Conservation (phyloP, 495 filamentous ascomycete genomes). For the Viridothelium virens region DNA sequence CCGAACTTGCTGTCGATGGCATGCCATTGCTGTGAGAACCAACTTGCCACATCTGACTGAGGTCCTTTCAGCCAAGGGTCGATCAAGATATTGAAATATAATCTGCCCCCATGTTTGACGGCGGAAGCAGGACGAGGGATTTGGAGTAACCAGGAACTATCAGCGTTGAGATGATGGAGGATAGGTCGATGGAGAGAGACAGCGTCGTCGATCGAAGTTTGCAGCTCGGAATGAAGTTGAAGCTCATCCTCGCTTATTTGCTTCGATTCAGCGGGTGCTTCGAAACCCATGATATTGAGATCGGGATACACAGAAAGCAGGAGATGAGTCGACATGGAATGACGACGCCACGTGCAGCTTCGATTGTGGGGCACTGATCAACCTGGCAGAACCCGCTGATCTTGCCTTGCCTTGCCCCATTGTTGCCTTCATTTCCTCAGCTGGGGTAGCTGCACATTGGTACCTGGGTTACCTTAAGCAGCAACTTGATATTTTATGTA, state of each 20-base stretch:
- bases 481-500: no score
- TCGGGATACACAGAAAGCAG: neutral
- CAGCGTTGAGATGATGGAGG: conserved; percentile 51
- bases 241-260: neutral
- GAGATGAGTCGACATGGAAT: neutral
- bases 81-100: conserved; percentile 48
- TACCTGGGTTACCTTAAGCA: no score
- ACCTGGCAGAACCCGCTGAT: neutral
- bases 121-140: conserved; percentile 41
- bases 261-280: conserved; percentile 15
- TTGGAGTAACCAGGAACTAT: conserved; percentile 51
- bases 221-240: conserved; percentile 36
- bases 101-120: conserved; percentile 24
- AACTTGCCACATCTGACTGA: conserved; percentile 46
- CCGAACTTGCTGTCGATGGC: conserved; percentile 38
- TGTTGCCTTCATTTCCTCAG: no score
- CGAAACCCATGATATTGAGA: conserved; percentile 1
- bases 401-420: neutral
- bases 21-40: conserved; percentile 53
- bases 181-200: conserved; percentile 40
- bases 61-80: conserved; percentile 49
- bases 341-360: neutral
- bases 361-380: no score
- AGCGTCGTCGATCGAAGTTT: conserved; percentile 27
- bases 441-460: no score